Evolutionary conservation across 2,329 filamentous ascomycete species (phyloP).

Genomic region (Xylariaceae sp.): DNA sequence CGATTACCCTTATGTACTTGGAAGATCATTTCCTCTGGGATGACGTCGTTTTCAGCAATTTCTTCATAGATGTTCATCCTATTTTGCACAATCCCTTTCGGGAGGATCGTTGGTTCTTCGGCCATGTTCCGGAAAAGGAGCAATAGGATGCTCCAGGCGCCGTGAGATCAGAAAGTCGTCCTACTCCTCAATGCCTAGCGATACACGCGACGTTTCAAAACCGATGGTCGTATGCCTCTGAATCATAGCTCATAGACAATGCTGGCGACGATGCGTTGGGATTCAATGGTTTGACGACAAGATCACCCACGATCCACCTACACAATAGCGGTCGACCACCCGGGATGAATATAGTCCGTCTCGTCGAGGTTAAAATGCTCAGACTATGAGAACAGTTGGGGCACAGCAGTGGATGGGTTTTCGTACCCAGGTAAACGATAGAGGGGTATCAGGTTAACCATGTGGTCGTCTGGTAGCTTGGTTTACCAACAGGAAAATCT

Average conservation of each 20-base stretch:
- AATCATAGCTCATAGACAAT: constrained; percentile 17
- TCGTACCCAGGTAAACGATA: no score
- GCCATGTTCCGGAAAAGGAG: constrained; percentile 23
- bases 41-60: constrained; percentile 49
- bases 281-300: neutral
- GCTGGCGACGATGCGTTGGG: constrained; percentile 3
- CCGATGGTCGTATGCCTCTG: constrained; percentile 9
- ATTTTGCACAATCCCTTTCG: constrained; percentile 58
- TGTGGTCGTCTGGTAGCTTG: no score
- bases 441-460: no score
- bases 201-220: constrained; percentile 15
- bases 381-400: no score
- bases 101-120: constrained; percentile 43
- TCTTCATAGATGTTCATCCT: constrained; percentile 50
- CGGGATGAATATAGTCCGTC: no score
- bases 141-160: no score
- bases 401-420: no score
- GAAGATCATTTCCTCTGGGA: constrained; percentile 52
- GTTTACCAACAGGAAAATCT: no score
- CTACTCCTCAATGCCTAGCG: constrained; percentile 14
- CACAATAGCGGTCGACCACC: no score
- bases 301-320: no score
- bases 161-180: neutral
- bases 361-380: no score
- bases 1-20: constrained; percentile 56